A percentile compares a stretch with the other conserved stretches of the same genome.
phyloP scores from a whole-genome alignment of 202 grass and related monocot genomes.

The Sporobolus alterniflorus region DNA sequence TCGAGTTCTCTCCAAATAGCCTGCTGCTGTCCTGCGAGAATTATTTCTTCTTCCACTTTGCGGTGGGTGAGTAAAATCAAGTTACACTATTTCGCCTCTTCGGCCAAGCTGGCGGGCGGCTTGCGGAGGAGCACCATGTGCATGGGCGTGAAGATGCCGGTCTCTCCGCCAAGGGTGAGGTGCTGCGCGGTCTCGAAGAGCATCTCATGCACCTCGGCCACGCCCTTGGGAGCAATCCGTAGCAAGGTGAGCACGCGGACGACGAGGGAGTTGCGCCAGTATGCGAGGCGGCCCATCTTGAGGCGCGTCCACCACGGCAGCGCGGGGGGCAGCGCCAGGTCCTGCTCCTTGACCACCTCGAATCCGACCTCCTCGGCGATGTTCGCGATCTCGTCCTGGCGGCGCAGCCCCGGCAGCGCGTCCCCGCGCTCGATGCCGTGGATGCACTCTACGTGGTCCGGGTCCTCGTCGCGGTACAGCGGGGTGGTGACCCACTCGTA shows the following conservation, averaged over 20 bases:
- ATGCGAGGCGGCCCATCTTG: slow-evolving; percentile 94
- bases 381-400: slow-evolving; percentile 71
- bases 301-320: slow-evolving; percentile 88
- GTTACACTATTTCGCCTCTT: slow-evolving; percentile 49
- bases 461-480: slow-evolving; percentile 73
- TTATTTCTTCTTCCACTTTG: slow-evolving; percentile 29
- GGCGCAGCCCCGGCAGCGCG: slow-evolving; percentile 85
- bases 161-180: slow-evolving; percentile 72
- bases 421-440: slow-evolving; percentile 97
- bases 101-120: slow-evolving; percentile 24
- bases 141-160: slow-evolving; percentile 85
- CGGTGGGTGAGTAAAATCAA: slow-evolving; percentile 14
- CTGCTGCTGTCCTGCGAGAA: slow-evolving; percentile 18
- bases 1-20: slow-evolving; percentile 17
- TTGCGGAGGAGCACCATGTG: slow-evolving; percentile 88
- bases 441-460: slow-evolving; percentile 80
- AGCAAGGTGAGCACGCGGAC: slow-evolving; percentile 87
- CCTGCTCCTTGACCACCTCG: slow-evolving; percentile 80
- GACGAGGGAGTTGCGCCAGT: slow-evolving; percentile 96
- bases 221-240: slow-evolving; percentile 83
- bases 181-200: slow-evolving; percentile 76
- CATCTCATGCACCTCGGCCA: slow-evolving; percentile 94
- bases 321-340: slow-evolving; percentile 71
- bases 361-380: slow-evolving; percentile 69
- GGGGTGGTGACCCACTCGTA: slow-evolving; percentile 99